Evolutionary conservation across 805 yeast genomes (phyloP).

Genomic region (Lipomyces yamadae): DNA sequence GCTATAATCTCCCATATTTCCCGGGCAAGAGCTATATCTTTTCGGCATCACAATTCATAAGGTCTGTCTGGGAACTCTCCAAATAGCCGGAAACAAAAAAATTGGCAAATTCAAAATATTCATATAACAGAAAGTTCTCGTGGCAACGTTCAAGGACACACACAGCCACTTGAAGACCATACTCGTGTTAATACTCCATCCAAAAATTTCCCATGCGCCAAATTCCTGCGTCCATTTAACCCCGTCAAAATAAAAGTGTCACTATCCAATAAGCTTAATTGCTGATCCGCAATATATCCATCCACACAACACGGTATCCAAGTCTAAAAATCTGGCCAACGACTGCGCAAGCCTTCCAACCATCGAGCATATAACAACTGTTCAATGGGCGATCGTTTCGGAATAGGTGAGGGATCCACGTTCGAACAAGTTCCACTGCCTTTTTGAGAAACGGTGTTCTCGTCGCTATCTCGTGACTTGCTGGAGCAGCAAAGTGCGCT

Average conservation of each 20-base stretch:
- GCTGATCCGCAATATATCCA: background rate
- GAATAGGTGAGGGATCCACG: constrained; percentile 21
- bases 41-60: too few relatives aligned
- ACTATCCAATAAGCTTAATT: background rate
- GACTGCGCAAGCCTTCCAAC: constrained; percentile 37
- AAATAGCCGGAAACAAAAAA: too few relatives aligned
- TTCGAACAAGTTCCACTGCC: background rate
- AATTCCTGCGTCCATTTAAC: background rate
- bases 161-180: too few relatives aligned
- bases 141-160: too few relatives aligned
- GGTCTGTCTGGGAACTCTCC: too few relatives aligned
- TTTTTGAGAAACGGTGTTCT: background rate
- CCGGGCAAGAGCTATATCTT: too few relatives aligned
- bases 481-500: too few relatives aligned
- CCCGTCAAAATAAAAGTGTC: background rate
- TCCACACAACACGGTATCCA: background rate
- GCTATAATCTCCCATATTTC: too few relatives aligned
- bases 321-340: constrained; percentile 34
- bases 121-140: too few relatives aligned
- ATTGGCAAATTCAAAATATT: too few relatives aligned
- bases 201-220: background rate
- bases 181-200: background rate
- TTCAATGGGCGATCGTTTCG: constrained; percentile 33
- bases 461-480: background rate
- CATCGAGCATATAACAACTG: constrained; percentile 38